A percentile compares a stretch with the other conserved stretches of the same genome.
These are phyloP conservation scores for Nephelium lappaceum DNA, from an alignment of 345 rosid genomes.

Conservation along the genomic window DNA sequence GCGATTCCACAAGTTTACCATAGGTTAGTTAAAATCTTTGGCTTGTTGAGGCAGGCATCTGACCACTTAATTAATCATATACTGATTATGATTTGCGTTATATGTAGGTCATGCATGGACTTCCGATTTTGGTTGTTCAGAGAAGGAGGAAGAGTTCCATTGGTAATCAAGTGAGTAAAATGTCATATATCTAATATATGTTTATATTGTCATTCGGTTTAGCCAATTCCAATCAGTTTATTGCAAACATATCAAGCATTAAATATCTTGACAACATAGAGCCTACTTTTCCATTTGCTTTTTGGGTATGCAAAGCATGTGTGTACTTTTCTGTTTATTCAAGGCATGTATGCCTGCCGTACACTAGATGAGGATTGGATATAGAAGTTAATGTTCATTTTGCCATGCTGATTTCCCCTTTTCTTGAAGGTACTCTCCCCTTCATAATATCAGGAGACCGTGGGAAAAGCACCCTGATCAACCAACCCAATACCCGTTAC, in stretches of 20 bases:
- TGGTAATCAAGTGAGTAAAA: constrained; percentile 82
- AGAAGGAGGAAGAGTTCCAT: constrained; percentile 82
- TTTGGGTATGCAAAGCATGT: too few species aligned
- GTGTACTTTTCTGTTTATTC: too few species aligned
- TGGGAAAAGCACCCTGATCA: constrained; percentile 62
- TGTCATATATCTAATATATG: background rate
- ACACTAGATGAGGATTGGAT: too few species aligned
- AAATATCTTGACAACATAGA: too few species aligned
- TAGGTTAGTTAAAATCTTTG: constrained; percentile 52
- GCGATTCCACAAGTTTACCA: constrained; percentile 90
- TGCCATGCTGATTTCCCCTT: too few species aligned
- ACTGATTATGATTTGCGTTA: constrained; percentile 14
- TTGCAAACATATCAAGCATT: too few species aligned
- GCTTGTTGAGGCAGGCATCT: background rate
- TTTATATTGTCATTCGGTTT: background rate
- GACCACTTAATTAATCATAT: background rate
- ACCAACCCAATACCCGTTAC: constrained; percentile 72
- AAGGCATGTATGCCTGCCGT: too few species aligned
- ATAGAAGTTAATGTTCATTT: too few species aligned
- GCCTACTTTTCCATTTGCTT: too few species aligned
- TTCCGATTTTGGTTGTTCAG: constrained; percentile 86
- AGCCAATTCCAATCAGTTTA: background rate
- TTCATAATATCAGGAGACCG: constrained; percentile 93
- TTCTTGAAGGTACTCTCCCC: constrained; percentile 76
- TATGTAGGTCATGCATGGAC: constrained; percentile 89